Base-by-base conservation (phyloP, 2,329 filamentous ascomycete species). In the Fusarium begoniae region DNA sequence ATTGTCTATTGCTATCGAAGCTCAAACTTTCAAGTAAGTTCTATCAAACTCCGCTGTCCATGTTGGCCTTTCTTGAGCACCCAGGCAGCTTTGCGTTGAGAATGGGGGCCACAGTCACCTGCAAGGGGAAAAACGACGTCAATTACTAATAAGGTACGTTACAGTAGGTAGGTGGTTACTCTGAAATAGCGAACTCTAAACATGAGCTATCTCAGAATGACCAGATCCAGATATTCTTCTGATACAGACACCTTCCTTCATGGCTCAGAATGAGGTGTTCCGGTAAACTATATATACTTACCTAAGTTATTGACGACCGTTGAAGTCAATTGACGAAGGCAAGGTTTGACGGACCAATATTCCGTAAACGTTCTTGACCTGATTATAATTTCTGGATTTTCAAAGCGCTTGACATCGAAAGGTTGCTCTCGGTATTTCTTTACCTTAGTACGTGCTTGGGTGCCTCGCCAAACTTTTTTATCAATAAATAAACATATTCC, bases 91-190 rank as follows among this genome's bases (percentile, higher is more conserved):
- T 40, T 63, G 62, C 43, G 67, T 60, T 60, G 66, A 73, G 70
- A 62, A 63, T 59, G 35, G 28, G 22, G 22, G 59, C 61, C 55
- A 65, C 59, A 58, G 63, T 53, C 43, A 37, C 55, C 53, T 69
- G 47, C 71, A 74, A 73, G 62, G 71, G 62, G 58, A 44, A 43
- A 38, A 43, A 68, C 47, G 66, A 54, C 47, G 63, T 40, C 62
- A 53, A 63, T 63, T 35, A n/a, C n/a, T 59, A 35, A 35, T 62
- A 35, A 35, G 32, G 32, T 35, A 32, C 26, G 24, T 20, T 22
- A 32, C 28, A 17, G 47, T 59, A 37, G 20, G 26, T 44, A 45
- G 18, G 14, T 15, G 32, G 32, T 35, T 45, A 41, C 37, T 59
- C 38, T 51, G 48, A 51, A 50, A 54, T 47, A 51, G 50, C 65